phyloP scores from a whole-genome alignment of 331 rosid species.

The Rhamnella rubrinervis region DNA sequence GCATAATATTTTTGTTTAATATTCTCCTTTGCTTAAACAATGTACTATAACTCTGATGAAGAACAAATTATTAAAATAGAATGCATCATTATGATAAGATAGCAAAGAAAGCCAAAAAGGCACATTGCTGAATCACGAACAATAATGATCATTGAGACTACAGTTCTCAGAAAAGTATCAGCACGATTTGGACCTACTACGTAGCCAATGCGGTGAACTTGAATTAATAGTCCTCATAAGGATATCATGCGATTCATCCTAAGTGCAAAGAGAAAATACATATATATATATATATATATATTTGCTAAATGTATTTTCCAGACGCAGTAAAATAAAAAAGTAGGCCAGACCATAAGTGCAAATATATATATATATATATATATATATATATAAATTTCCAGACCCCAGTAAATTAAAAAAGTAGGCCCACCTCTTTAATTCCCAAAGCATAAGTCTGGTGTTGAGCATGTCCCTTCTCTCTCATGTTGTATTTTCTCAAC shows the following conservation, averaged over 20 bases:
- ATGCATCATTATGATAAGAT: no score
- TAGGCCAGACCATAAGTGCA: no score
- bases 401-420: neutral
- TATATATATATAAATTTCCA: neutral
- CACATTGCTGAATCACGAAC: neutral
- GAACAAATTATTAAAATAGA: no score
- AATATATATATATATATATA: neutral
- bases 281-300: neutral
- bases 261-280: neutral
- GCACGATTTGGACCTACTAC: no score
- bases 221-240: neutral
- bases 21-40: neutral
- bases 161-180: neutral
- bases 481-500: slow-evolving; percentile 64
- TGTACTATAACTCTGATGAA: neutral
- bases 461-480: slow-evolving; percentile 72
- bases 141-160: neutral
- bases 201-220: neutral
- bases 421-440: slow-evolving; percentile 66
- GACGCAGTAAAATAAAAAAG: neutral
- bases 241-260: neutral
- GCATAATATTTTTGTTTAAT: neutral
- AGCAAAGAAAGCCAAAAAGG: neutral
- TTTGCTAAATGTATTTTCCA: no score
- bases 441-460: slow-evolving; percentile 98